A percentile compares a stretch with the other conserved stretches of the same genome.
Evolutionary conservation across 2,329 filamentous ascomycete species (phyloP).

Genomic region (Daldinia sp.): DNA sequence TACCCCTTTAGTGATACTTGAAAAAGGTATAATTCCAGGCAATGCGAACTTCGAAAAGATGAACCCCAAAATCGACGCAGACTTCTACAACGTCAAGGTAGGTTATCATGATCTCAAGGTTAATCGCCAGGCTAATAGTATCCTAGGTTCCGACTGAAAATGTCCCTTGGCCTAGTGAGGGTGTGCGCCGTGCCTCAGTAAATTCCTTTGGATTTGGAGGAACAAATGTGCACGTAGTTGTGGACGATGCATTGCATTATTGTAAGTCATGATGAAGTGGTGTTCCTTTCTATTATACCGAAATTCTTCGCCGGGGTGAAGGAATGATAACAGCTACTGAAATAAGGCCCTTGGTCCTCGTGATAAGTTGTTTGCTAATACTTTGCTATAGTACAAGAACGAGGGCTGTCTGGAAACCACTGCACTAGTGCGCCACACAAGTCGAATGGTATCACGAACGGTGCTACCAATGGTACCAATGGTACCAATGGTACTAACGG

Average conservation of each 20-base stretch:
- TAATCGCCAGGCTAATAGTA: constrained; percentile 17
- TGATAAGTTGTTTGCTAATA: not conserved
- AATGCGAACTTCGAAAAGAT: constrained; percentile 48
- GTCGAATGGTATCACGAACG: constrained; percentile 43
- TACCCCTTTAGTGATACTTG: constrained; percentile 45
- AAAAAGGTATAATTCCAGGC: constrained; percentile 50
- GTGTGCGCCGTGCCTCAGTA: constrained; percentile 50
- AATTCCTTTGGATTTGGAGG: constrained; percentile 50
- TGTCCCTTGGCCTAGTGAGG: constrained; percentile 52
- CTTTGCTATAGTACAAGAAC: constrained; percentile 26
- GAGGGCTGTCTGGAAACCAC: constrained; percentile 38
- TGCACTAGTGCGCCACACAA: constrained; percentile 24
- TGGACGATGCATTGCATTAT: constrained; percentile 47
- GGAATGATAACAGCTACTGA: not conserved
- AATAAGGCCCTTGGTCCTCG: too few relatives aligned
- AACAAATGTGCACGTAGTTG: constrained; percentile 46
- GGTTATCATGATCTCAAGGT: not conserved
- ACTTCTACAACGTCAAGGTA: constrained; percentile 46
- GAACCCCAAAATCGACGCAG: constrained; percentile 46
- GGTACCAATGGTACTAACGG: constrained; percentile 22
- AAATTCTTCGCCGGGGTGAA: not conserved
- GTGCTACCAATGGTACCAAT: constrained; percentile 15
- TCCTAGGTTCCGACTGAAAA: constrained; percentile 43
- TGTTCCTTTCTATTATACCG: not conserved
- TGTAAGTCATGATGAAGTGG: constrained; percentile 6